A percentile compares a stretch with the other conserved stretches of the same genome.
Evolutionary conservation across 306 rosid genomes (phyloP).

Genomic region (Prunus padus): DNA sequence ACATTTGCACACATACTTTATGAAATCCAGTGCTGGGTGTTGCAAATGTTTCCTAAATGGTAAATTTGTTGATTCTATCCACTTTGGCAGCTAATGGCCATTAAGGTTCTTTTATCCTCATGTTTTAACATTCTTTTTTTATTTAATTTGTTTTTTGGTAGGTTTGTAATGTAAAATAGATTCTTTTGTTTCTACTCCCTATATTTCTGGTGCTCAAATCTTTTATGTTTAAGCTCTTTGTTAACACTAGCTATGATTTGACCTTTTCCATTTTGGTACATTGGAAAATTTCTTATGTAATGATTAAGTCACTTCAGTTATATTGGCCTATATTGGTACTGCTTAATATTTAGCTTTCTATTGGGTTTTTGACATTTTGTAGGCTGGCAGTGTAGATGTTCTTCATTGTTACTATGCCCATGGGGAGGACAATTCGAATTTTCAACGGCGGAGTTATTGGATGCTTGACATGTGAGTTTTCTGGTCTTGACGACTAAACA

Average conservation of each 20-base stretch:
- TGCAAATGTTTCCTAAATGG: neutral
- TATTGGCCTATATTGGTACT: neutral
- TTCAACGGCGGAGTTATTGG: slow-evolving; percentile 82
- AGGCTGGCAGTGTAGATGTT: slow-evolving; percentile 72
- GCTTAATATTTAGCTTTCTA: slow-evolving; percentile 17
- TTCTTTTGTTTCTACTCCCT: neutral
- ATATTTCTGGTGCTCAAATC: neutral
- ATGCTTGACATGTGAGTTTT: slow-evolving; percentile 69
- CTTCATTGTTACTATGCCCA: slow-evolving; percentile 82
- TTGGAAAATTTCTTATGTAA: neutral
- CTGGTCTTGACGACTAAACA: slow-evolving; percentile 3
- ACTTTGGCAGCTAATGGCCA: neutral
- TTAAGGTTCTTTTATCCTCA: neutral
- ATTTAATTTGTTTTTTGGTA: neutral
- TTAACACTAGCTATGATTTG: slow-evolving; percentile 3
- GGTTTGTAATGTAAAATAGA: neutral
- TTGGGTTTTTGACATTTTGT: slow-evolving; percentile 17
- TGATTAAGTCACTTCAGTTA: neutral
- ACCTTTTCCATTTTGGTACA: slow-evolving; percentile 7
- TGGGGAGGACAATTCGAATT: slow-evolving; percentile 64
- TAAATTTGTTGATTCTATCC: neutral
- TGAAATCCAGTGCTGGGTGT: neutral
- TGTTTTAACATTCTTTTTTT: neutral
- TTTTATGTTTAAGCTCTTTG: neutral
- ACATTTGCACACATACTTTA: neutral